These are phyloP conservation scores for Phytophthora macrochlamydospora DNA, from an alignment of 352 stramenopile species.

Conservation along the genomic window DNA sequence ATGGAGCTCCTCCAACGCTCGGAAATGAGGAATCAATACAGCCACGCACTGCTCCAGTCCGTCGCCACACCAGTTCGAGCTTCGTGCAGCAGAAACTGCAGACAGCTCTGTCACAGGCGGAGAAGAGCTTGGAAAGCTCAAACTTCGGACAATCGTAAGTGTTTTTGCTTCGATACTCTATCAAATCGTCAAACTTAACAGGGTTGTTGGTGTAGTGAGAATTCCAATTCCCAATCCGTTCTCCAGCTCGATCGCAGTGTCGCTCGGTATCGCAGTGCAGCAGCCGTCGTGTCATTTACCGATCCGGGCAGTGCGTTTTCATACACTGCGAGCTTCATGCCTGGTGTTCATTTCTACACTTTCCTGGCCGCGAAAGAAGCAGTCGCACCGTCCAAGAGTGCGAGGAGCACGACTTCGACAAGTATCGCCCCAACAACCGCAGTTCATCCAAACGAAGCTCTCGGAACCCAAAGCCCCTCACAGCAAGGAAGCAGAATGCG, in stretches of 20 bases:
- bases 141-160: constrained; percentile 32
- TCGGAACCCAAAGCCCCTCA: constrained; percentile 12
- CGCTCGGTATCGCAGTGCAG: constrained; percentile 60
- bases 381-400: constrained; percentile 2
- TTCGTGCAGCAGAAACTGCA: constrained; percentile 73
- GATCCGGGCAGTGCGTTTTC: constrained; percentile 52
- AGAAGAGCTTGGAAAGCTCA: constrained; percentile 35
- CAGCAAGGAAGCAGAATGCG: constrained; percentile 16
- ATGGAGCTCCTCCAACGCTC: constrained; percentile 21
- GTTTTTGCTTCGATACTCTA: not conserved
- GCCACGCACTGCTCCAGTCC: not conserved
- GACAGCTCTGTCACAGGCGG: constrained; percentile 53
- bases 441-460: not conserved
- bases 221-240: constrained; percentile 6
- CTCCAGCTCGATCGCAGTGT: constrained; percentile 20
- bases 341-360: constrained; percentile 80
- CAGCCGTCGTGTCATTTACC: constrained; percentile 63
- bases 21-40: constrained; percentile 15
- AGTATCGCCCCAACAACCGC: not conserved
- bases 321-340: constrained; percentile 74
- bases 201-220: constrained; percentile 15
- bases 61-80: constrained; percentile 34
- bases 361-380: constrained; percentile 68
- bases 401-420: not conserved
- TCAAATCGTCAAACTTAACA: not conserved